Evolutionary conservation across 495 filamentous ascomycete genomes (phyloP).

Genomic region (Annulohypoxylon nitens): DNA sequence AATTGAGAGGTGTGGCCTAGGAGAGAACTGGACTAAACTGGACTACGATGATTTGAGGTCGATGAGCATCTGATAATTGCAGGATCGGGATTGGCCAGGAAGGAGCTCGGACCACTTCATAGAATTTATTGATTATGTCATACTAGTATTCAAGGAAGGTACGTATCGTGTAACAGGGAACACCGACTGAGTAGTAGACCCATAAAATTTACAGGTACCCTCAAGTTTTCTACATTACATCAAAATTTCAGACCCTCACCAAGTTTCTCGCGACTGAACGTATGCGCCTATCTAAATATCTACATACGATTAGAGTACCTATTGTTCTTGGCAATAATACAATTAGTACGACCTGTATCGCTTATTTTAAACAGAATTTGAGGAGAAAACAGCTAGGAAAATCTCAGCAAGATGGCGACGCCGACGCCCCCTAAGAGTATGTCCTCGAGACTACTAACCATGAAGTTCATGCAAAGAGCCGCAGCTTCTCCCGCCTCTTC

Average conservation of each 20-base stretch:
- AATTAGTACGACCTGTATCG: background rate
- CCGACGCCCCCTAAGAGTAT: constrained; percentile 72
- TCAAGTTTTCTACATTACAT: background rate
- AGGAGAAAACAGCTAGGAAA: constrained; percentile 4
- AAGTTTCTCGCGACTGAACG: background rate
- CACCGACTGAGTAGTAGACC: background rate
- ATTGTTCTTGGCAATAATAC: background rate
- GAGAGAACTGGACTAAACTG: constrained; percentile 24
- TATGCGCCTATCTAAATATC: background rate
- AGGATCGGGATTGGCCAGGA: constrained; percentile 49
- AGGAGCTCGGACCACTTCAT: constrained; percentile 47
- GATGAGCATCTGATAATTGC: constrained; percentile 55
- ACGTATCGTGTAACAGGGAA: background rate
- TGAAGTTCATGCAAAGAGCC: constrained; percentile 99
- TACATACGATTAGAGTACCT: background rate
- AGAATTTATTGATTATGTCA: background rate
- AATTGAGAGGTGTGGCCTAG: constrained; percentile 52
- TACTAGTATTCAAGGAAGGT: background rate
- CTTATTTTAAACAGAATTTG: background rate
- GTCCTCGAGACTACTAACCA: constrained; percentile 90
- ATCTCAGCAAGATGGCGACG: constrained; percentile 53
- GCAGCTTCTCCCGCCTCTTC: constrained; percentile 68
- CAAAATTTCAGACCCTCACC: background rate
- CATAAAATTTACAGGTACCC: background rate
- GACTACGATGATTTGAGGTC: constrained; percentile 60